These are phyloP conservation scores for Parmales sp. DNA, from an alignment of 108 stramenopile genomes.

Conservation along the genomic window DNA sequence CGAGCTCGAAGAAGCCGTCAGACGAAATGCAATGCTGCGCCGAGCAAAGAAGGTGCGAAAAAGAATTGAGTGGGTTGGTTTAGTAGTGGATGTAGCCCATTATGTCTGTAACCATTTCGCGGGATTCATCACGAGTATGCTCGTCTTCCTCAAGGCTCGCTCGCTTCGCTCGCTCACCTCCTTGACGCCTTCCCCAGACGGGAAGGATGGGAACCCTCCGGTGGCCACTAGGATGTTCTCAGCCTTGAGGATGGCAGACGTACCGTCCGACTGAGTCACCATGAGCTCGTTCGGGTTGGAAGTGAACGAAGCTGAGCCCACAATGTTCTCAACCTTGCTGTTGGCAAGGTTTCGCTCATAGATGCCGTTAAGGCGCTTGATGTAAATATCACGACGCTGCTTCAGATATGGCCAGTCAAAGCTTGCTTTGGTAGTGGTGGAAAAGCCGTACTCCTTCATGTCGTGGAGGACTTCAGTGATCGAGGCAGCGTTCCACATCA, in stretches of 20 bases:
- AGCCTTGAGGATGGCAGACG: conserved; percentile 32
- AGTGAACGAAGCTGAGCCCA: conserved; percentile 21
- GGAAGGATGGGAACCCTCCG: conserved; percentile 62
- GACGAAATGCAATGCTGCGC: conserved; percentile 57
- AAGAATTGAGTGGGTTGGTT: too few relatives aligned
- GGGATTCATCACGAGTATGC: too few relatives aligned
- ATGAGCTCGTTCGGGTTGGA: conserved; percentile 23
- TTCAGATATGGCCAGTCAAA: conserved; percentile 72
- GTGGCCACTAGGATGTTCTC: conserved; percentile 71
- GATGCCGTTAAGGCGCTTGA: conserved; percentile 72
- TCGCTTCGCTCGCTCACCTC: too few relatives aligned
- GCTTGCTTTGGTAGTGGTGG: conserved; percentile 17
- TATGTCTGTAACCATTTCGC: too few relatives aligned
- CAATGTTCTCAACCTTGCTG: conserved; percentile 51
- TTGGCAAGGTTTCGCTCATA: conserved; percentile 63
- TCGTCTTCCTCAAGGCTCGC: too few relatives aligned
- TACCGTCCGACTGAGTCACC: conserved; percentile 16
- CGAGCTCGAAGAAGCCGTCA: conserved; percentile 83
- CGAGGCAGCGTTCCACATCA: conserved; percentile 74
- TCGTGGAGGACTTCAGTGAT: conserved; percentile 64
- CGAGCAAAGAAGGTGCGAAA: too few relatives aligned
- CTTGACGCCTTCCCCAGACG: conserved; percentile 38
- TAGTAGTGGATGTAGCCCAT: too few relatives aligned
- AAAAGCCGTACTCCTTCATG: conserved; percentile 49
- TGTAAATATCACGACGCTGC: conserved; percentile 54